A percentile compares a stretch with the other conserved stretches of the same genome.
These are phyloP conservation scores for Sporisorium scitamineum DNA, from an alignment of 1,284 basidiomycete genomes.

Conservation along the genomic window DNA sequence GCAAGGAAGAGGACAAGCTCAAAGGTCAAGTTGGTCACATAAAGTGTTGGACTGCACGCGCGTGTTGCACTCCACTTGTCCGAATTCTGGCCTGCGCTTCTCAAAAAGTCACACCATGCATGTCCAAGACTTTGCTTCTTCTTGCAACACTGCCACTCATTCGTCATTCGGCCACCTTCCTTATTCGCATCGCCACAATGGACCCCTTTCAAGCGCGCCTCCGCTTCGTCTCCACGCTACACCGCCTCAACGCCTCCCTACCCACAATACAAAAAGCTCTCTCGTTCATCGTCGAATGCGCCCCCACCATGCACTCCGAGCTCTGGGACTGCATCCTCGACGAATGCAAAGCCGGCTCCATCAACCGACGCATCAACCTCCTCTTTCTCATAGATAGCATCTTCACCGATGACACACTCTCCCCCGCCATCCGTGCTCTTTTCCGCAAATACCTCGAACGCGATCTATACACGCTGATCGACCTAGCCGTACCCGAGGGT, in stretches of 20 bases:
- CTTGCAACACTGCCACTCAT: neutral
- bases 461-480: conserved; percentile 40
- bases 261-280: conserved; percentile 91
- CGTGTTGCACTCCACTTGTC: conserved; percentile 31
- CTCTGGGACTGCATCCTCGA: conserved; percentile 94
- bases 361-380: conserved; percentile 91
- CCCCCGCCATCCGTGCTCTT: conserved; percentile 22
- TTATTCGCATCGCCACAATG: conserved; percentile 22
- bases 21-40: neutral
- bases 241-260: conserved; percentile 73
- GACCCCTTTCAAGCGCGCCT: conserved; percentile 66
- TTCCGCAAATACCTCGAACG: conserved; percentile 20
- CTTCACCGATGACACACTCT: conserved; percentile 51
- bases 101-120: neutral
- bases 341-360: conserved; percentile 83
- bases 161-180: too few species aligned
- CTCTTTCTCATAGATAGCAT: conserved; percentile 90
- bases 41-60: conserved; percentile 11
- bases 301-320: conserved; percentile 81
- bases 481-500: conserved; percentile 33
- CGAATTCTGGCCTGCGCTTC: conserved; percentile 11
- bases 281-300: conserved; percentile 85
- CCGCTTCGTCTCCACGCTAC: conserved; percentile 63
- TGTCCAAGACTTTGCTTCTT: neutral
- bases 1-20: neutral